Evolutionary conservation across 108 stramenopile species (phyloP), one percentile per base, ranked within the genome.

Genomic region (Aurantiochytrium sp.): DNA sequence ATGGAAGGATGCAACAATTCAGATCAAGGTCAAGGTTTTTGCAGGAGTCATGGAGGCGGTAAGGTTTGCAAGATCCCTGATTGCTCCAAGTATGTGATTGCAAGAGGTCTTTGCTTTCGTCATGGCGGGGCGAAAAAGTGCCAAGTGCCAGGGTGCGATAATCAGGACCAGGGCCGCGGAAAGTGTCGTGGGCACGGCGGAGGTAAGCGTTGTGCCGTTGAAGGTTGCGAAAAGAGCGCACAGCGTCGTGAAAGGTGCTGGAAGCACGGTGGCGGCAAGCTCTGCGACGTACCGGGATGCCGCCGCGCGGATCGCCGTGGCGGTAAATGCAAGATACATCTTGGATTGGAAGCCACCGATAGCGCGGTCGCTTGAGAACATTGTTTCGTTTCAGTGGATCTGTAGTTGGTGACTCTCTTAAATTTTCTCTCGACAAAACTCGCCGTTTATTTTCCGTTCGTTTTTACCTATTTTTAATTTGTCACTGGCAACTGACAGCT

Each of bases 121-220:
- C 98, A 99, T 90, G 98, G 98, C 19, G 98, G 98, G 42, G 98
- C 97, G 43, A 83, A 53, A 23, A 12, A 28, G 51, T 83, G 76
- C 76, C 45, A 83, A 12, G 51, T 28, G 51, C n/a, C 45, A 8
- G 76, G 76, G 43, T 83, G 76, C 51, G 51, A 47, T 12, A 83
- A 83, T 8, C n/a, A 83, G 45, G 76, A 83, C 4, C 45, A 83
- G 76, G 76, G 76, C 23, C n/a, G 51, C 25, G 76, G 76, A 43
- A 53, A 53, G n/a, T 83, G 76, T 28, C 19, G 28, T 16, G 76
- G 43, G 18, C 76, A 83, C 28, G 76, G 76, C 10, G 76, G 76
- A 1, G 76, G 76, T 12, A 47, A 53, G 76, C 76, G 76, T 23
- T 83, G 76, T 23, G 51, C 16, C 19, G 76, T 83, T 8, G 49